Base-by-base conservation (phyloP, 2,329 filamentous ascomycete species). In the Cadophora sp. region DNA sequence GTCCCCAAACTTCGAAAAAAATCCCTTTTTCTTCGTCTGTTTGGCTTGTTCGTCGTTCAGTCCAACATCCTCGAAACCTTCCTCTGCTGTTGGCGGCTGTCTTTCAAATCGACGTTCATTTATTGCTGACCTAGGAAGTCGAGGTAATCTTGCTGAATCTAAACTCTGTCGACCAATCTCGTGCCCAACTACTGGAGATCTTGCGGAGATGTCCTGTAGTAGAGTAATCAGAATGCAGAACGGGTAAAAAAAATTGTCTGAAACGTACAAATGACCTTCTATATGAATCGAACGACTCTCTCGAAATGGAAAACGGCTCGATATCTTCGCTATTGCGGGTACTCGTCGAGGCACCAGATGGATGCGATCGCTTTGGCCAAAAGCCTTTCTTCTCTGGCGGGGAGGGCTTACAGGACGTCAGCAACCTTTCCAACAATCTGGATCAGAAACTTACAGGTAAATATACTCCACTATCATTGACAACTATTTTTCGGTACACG, bases 251-350 rank as follows among this genome's bases (percentile, higher is more conserved):
- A 1, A 26, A 6, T 3, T 26, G 6, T 37, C 22, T 40, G 16
- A 9, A 16, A 84, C 91, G 74, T 86, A 97, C 95, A 83, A 98
- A 98, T 72, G 94, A 97, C 76, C 96, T 89, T 71, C 96, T 87
- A 81, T 98, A 98, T 3, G 94, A 97, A 79, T 98, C 96, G 77
- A 98, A 98, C 1, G 94, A 97, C 81, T 98, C 96, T 76, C 95
- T 88, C 46, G 94, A 97, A 79, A 98, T 98, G 71, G 92, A 93
- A 79, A 98, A 98, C 16, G 92, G 94, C 78, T 98, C 95, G 74
- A 94, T 94, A 70, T 97, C 93, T 68, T 92, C 83, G 74, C 91
- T 87, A 77, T 86, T 89, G 65, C 81, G 81, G 37, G 83, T 85
- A 72, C 87, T 85, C 72, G 82, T 84, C 5, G 87, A 89, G 53